These are phyloP conservation scores for Calonectria henricotiae DNA, from an alignment of 2,329 filamentous ascomycete species.

Conservation along the genomic window DNA sequence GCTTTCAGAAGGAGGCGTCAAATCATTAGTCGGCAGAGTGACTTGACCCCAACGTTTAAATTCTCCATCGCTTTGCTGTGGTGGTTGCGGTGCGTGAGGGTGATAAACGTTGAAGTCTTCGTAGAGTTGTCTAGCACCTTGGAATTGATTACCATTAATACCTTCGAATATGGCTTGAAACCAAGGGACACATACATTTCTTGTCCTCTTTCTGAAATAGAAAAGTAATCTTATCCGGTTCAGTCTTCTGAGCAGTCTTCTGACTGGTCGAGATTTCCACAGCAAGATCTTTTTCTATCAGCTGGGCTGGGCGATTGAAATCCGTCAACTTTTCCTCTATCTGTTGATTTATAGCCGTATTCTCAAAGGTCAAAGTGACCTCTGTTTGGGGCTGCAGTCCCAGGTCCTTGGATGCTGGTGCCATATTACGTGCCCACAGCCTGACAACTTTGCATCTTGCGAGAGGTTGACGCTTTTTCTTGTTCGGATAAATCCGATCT, in stretches of 20 bases:
- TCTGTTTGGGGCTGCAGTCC: not conserved
- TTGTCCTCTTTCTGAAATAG: conserved; percentile 3
- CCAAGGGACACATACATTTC: not conserved
- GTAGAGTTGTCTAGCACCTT: no score
- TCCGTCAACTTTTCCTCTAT: not conserved
- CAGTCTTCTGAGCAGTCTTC: not conserved
- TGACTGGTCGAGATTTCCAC: not conserved
- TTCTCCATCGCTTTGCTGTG: no score
- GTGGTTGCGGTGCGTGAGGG: no score
- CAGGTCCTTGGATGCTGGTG: not conserved
- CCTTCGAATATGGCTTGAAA: no score
- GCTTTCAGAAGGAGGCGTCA: no score
- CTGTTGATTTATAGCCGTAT: not conserved
- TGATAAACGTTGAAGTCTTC: no score
- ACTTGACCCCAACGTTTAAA: no score
- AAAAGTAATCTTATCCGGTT: not conserved
- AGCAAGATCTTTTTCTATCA: not conserved
- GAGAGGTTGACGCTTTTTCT: not conserved
- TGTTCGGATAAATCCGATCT: conserved; percentile 4
- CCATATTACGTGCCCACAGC: not conserved
- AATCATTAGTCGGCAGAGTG: no score
- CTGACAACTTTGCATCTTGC: conserved; percentile 15
- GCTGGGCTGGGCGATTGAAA: not conserved
- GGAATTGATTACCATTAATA: no score
- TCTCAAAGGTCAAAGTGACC: conserved; percentile 14